Base-by-base conservation (phyloP, 2,329 filamentous ascomycete species). In the Botryotinia globosa region DNA sequence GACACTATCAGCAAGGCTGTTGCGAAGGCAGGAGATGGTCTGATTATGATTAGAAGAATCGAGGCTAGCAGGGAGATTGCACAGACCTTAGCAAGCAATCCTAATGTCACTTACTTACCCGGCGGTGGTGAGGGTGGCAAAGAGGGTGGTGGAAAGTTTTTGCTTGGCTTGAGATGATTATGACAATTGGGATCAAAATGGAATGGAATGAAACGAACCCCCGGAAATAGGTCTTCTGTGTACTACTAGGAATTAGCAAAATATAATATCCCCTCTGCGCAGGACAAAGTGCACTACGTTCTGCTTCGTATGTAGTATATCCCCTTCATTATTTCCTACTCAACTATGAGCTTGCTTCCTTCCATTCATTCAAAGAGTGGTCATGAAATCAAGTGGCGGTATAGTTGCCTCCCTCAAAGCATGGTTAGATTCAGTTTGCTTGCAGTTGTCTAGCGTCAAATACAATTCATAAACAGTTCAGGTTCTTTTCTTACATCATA, bases 31-130 rank as follows among this genome's bases (percentile, higher is more conserved):
- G 96, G 96, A 77, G 95, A 97, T 83, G 96, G 96, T 61, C 86
- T 99, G 79, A 92, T 99, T 77, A 90, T 96, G 89, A 98, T 99
- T 83, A 88, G 96, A 86, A 92, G 95, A 86, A 98, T 99, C 80
- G 96, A 99, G 86, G 97, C 96, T 22, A 94, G 93, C 82, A 93
- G 91, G 83, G 97, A 99, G 80, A 98, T 99, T 83, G 96, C 96
- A 16, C 89, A 94, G 84, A 95, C 94, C 77, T 84, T 99, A 80
- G 90, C 95, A 32, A 85, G 85, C 74, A 99, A 99, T 85, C 94
- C 96, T 74, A 98, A 99, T 79, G 94, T 99, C 71, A 94, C 94
- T 65, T 99, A 99, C 83, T 84, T 99, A 76, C 96, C 96, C 4
- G 89, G 93, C 78, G 91, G 92, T 73, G 87, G 88, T 77, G 90